phyloP scores from a whole-genome alignment of 306 rosid genomes.

The Glycine tomentella region DNA sequence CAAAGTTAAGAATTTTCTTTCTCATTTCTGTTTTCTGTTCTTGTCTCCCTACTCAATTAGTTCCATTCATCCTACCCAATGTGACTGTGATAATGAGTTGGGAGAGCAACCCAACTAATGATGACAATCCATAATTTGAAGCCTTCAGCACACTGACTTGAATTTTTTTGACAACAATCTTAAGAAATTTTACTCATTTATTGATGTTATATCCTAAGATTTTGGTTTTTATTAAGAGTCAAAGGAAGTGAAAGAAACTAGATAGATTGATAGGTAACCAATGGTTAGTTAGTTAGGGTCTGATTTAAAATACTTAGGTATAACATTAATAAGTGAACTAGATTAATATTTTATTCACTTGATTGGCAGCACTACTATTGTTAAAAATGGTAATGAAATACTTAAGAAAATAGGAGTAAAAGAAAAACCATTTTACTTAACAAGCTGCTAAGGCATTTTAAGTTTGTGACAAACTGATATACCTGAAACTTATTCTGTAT shows the following conservation, averaged over 20 bases:
- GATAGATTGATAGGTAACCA: neutral
- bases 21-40: neutral
- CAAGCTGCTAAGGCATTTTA: neutral
- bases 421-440: neutral
- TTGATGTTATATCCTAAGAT: constrained; percentile 4
- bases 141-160: neutral
- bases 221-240: neutral
- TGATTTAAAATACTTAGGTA: neutral
- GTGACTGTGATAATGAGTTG: neutral
- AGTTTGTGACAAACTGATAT: neutral
- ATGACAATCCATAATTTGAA: neutral
- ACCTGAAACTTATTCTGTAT: too few relatives aligned
- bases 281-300: neutral
- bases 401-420: neutral
- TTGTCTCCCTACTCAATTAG: neutral
- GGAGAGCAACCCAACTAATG: neutral
- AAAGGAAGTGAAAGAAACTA: neutral
- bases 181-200: constrained; percentile 10
- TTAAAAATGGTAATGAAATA: neutral
- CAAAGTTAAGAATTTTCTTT: constrained; percentile 1
- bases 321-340: neutral
- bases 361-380: neutral
- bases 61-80: neutral
- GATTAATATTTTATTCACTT: too few relatives aligned
- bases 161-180: neutral